phyloP scores from a whole-genome alignment of 2,329 filamentous ascomycete genomes.

The Calonectria crousiana region DNA sequence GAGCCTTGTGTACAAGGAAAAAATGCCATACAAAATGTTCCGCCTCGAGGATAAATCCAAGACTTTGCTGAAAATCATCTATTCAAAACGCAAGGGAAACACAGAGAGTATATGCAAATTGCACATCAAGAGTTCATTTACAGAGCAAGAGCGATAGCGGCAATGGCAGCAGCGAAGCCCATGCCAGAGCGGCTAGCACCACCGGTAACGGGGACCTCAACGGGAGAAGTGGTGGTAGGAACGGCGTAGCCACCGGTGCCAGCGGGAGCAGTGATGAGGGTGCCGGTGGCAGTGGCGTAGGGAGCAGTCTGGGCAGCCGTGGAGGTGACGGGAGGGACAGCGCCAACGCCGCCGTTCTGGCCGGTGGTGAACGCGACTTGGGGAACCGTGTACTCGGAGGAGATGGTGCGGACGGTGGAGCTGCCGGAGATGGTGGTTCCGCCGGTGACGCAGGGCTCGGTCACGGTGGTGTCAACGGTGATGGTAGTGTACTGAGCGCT shows the following conservation, averaged over 20 bases:
- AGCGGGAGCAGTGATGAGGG: constrained; percentile 41
- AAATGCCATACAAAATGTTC: constrained; percentile 39
- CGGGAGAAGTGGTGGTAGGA: constrained; percentile 51
- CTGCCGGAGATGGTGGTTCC: constrained; percentile 60
- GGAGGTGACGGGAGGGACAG: constrained; percentile 50
- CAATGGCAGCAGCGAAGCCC: constrained; percentile 59
- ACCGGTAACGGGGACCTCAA: constrained; percentile 52
- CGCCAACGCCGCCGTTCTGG: constrained; percentile 34
- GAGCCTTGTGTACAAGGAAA: constrained; percentile 32
- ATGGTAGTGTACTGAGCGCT: constrained; percentile 65
- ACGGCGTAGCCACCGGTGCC: constrained; percentile 50
- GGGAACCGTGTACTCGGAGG: constrained; percentile 66
- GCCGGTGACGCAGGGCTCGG: constrained; percentile 63
- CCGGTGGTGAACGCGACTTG: constrained; percentile 63
- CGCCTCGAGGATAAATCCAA: constrained; percentile 39
- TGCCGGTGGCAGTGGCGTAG: constrained; percentile 36
- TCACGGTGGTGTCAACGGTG: constrained; percentile 60
- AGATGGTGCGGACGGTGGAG: constrained; percentile 61
- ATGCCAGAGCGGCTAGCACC: constrained; percentile 58
- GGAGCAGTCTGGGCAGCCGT: constrained; percentile 52
- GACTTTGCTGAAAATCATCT: constrained; percentile 36
- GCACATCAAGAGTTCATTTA: constrained; percentile 50
- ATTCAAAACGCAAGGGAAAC: constrained; percentile 40
- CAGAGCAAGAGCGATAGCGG: constrained; percentile 60
- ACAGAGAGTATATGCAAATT: constrained; percentile 34